Evolutionary conservation across 768 basidiomycete species (phyloP).

Genomic region (Rhizopogon rudus): DNA sequence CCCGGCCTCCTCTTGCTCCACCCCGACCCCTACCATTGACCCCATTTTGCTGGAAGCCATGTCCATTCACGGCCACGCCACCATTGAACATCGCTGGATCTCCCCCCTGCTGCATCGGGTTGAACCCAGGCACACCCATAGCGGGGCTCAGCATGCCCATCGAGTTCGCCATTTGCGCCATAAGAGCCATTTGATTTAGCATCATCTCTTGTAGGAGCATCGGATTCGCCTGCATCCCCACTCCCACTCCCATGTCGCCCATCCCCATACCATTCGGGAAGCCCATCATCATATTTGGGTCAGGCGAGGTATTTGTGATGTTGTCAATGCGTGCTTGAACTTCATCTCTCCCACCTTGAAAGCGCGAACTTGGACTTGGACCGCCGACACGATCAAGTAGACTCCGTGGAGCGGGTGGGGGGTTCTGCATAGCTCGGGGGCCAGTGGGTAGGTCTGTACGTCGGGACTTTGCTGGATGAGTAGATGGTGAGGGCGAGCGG

Average conservation of each 20-base stretch:
- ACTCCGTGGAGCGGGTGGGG: conserved; percentile 48
- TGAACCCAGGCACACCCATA: conserved; percentile 48
- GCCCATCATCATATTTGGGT: conserved; percentile 42
- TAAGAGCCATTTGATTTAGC: conserved; percentile 89
- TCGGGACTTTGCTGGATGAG: conserved; percentile 62
- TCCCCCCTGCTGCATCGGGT: conserved; percentile 49
- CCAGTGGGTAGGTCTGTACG: conserved; percentile 79
- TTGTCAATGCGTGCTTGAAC: conserved; percentile 78
- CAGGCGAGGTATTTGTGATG: conserved; percentile 56
- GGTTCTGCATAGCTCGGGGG: conserved; percentile 71
- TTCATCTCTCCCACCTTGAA: conserved; percentile 49
- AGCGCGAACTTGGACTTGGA: conserved; percentile 30
- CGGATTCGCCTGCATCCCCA: conserved; percentile 54
- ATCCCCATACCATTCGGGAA: conserved; percentile 37
- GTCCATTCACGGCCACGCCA: conserved; percentile 20
- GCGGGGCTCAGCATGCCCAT: conserved; percentile 72
- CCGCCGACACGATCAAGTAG: conserved; percentile 81
- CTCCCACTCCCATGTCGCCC: conserved; percentile 58
- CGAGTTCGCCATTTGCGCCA: conserved; percentile 86
- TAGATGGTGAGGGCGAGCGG: conserved; percentile 61
- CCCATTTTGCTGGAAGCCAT: conserved; percentile 14
- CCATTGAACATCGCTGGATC: conserved; percentile 44
- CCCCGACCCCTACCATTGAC: conserved; percentile 40
- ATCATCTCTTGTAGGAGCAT: conserved; percentile 83
- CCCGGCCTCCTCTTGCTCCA: too few relatives aligned